Evolutionary conservation across 2,329 filamentous ascomycete genomes (phyloP).

Genomic region (Claviceps sp.): DNA sequence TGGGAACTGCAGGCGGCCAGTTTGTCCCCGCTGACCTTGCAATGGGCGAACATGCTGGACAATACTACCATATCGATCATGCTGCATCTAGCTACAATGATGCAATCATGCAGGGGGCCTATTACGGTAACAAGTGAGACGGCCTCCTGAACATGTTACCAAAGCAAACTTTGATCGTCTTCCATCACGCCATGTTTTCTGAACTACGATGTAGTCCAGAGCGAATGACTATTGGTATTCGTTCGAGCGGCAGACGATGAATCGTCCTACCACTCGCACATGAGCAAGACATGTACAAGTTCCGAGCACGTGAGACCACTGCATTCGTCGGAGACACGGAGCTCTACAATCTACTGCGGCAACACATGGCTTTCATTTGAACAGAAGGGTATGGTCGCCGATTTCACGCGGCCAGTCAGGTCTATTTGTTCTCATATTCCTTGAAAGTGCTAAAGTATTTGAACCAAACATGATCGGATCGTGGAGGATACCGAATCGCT

Average conservation of each 20-base stretch:
- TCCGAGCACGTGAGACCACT: neutral
- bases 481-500: slow-evolving; percentile 29
- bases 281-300: neutral
- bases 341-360: neutral
- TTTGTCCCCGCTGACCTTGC: slow-evolving; percentile 7
- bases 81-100: slow-evolving; percentile 23
- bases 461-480: slow-evolving; percentile 14
- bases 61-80: slow-evolving; percentile 19
- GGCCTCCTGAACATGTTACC: neutral
- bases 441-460: slow-evolving; percentile 1
- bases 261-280: neutral
- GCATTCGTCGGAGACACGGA: neutral
- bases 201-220: neutral
- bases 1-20: slow-evolving; percentile 6
- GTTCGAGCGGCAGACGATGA: neutral
- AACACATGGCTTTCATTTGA: neutral
- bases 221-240: neutral
- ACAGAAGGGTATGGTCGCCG: neutral
- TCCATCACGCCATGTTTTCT: neutral
- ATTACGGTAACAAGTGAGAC: slow-evolving; percentile 15
- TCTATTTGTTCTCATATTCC: neutral
- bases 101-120: slow-evolving; percentile 21
- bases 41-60: slow-evolving; percentile 6
- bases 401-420: neutral
- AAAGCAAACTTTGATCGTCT: neutral